Conservation (phyloP, 495 filamentous ascomycete genomes). For the Cenococcum geophilum region DNA sequence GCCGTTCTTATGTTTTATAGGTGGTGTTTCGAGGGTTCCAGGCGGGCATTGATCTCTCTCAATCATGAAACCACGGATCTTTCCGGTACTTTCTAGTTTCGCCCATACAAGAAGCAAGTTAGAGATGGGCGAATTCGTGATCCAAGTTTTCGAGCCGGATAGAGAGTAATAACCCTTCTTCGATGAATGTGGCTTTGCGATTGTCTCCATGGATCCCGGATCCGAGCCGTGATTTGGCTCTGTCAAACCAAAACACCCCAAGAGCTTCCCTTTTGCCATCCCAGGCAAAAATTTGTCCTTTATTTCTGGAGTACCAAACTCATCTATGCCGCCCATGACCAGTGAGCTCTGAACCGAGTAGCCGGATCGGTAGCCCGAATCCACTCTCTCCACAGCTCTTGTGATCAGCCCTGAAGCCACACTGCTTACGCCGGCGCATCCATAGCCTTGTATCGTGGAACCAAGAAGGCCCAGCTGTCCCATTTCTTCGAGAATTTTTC, state of each 20-base stretch:
- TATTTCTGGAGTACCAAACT: constrained; percentile 82
- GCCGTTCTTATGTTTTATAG: constrained; percentile 92
- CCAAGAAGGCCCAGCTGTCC: constrained; percentile 88
- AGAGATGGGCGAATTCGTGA: constrained; percentile 93
- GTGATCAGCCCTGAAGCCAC: constrained; percentile 92
- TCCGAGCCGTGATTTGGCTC: constrained; percentile 98
- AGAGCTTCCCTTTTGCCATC: constrained; percentile 78
- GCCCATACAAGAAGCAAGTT: constrained; percentile 93
- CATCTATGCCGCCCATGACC: constrained; percentile 93
- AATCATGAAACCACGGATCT: constrained; percentile 91
- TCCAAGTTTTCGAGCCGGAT: constrained; percentile 93
- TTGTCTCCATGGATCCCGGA: constrained; percentile 91
- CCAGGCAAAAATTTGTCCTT: constrained; percentile 82
- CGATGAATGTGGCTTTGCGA: constrained; percentile 74
- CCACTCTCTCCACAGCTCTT: constrained; percentile 90
- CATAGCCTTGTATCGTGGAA: constrained; percentile 86
- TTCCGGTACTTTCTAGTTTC: constrained; percentile 80
- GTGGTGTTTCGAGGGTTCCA: constrained; percentile 84
- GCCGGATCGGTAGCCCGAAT: constrained; percentile 89
- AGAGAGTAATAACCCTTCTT: constrained; percentile 80
- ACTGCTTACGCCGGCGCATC: constrained; percentile 86
- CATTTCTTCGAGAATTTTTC: constrained; percentile 87
- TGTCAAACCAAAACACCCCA: constrained; percentile 91
- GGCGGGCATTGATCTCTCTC: constrained; percentile 75
- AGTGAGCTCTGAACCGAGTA: constrained; percentile 96